Evolutionary conservation across 768 basidiomycete species (phyloP).

Genomic region (Lanmaoa pseudosensibilis): DNA sequence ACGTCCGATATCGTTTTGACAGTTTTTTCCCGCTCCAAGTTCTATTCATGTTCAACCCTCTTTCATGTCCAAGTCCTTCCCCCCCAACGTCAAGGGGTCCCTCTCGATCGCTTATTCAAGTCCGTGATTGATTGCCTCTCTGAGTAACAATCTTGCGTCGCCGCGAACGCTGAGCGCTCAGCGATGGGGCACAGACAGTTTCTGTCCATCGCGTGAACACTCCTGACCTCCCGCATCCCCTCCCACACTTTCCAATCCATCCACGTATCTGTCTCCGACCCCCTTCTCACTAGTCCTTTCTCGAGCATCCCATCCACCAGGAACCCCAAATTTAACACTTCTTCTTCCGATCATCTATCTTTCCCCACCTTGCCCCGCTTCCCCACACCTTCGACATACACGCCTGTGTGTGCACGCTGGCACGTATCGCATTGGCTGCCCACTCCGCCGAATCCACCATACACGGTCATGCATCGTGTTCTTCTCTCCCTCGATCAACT

Average conservation of each 20-base stretch:
- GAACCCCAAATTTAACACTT: slow-evolving; percentile 3
- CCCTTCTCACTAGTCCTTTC: slow-evolving; percentile 7
- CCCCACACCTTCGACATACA: slow-evolving; percentile 15
- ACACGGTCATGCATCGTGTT: slow-evolving; percentile 9
- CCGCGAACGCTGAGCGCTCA: background rate
- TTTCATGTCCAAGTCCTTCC: background rate
- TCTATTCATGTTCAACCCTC: slow-evolving; percentile 1
- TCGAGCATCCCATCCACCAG: background rate
- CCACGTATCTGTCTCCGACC: background rate
- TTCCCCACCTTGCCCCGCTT: slow-evolving; percentile 29
- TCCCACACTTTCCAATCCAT: slow-evolving; percentile 4
- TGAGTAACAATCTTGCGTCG: background rate
- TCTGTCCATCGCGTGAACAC: background rate
- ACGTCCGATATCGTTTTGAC: slow-evolving; percentile 6
- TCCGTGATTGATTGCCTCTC: background rate
- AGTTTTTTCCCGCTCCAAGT: slow-evolving; percentile 13
- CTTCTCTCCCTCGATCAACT: slow-evolving; percentile 15
- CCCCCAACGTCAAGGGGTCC: background rate
- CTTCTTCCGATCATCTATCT: slow-evolving; percentile 6
- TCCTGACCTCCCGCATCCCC: background rate
- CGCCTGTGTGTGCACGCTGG: background rate
- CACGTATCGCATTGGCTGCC: background rate
- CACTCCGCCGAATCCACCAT: slow-evolving; percentile 8
- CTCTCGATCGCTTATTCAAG: background rate
- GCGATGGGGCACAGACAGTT: background rate